A percentile compares a stretch with the other conserved stretches of the same genome.
Evolutionary conservation across 2,329 filamentous ascomycete species (phyloP).

Genomic region (Parafenestella ontariensis): DNA sequence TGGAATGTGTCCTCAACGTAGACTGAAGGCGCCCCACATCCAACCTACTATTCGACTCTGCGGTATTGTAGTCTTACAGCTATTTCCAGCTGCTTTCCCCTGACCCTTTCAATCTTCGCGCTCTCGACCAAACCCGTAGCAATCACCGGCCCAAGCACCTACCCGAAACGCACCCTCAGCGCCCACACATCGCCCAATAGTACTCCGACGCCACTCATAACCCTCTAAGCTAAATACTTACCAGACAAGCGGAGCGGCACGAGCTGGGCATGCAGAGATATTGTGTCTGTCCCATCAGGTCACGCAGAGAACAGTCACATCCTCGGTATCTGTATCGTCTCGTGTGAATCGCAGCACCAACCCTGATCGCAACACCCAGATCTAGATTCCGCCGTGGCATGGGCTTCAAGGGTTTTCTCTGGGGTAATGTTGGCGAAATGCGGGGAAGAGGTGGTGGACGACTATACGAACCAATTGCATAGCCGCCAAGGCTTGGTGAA

Average conservation of each 20-base stretch:
- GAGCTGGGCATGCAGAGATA: not conserved
- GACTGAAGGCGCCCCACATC: too few species aligned
- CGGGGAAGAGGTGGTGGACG: slow-evolving; percentile 8
- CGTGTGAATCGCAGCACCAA: not conserved
- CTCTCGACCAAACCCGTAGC: not conserved
- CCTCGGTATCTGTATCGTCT: slow-evolving; percentile 3
- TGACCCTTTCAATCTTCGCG: not conserved
- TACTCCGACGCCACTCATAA: not conserved
- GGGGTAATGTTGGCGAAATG: slow-evolving; percentile 6
- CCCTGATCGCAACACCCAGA: not conserved
- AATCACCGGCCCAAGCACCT: not conserved
- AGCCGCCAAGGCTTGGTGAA: slow-evolving; percentile 2
- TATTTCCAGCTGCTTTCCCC: not conserved
- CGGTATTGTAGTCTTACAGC: not conserved
- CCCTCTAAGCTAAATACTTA: not conserved
- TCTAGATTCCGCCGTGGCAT: not conserved
- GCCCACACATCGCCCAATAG: not conserved
- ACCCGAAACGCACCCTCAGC: not conserved
- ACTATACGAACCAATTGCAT: not conserved
- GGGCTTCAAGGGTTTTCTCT: not conserved
- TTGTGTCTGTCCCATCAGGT: slow-evolving; percentile 1
- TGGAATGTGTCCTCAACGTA: too few species aligned
- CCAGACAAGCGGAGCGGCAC: not conserved
- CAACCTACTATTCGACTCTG: too few species aligned
- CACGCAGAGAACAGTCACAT: not conserved